Evolutionary conservation across 129 eudicot genomes (phyloP).

Genomic region (Flaveria bidentis): DNA sequence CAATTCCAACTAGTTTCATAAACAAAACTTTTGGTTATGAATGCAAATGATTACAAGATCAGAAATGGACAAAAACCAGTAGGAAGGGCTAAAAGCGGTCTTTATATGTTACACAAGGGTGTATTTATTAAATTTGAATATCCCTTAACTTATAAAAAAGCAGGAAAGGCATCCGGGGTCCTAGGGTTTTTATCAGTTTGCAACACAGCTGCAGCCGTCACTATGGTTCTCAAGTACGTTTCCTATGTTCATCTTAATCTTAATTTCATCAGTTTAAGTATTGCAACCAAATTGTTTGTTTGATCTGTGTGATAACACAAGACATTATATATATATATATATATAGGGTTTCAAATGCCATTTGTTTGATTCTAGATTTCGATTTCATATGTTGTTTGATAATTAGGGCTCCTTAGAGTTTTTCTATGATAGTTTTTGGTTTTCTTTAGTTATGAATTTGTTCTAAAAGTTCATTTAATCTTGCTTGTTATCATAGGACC

Average conservation of each 20-base stretch:
- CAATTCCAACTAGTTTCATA: too few relatives aligned
- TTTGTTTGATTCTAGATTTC: not conserved
- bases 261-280: not conserved
- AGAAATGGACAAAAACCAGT: not conserved
- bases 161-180: not conserved
- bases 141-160: conserved; percentile 24
- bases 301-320: conserved; percentile 5
- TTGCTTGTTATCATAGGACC: conserved; percentile 20
- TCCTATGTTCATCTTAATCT: not conserved
- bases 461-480: not conserved
- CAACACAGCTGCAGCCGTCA: conserved; percentile 36
- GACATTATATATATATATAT: not conserved
- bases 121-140: not conserved
- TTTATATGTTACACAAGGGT: not conserved
- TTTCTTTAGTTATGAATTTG: not conserved
- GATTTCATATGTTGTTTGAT: not conserved
- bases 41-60: not conserved
- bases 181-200: conserved; percentile 31
- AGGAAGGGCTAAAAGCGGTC: not conserved
- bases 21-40: too few relatives aligned
- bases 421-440: too few relatives aligned
- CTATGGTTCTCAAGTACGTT: conserved; percentile 39
- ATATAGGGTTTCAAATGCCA: not conserved
- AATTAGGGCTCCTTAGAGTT: not conserved
- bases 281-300: not conserved